Evolutionary conservation across 495 filamentous ascomycete genomes (phyloP), one percentile per base, ranked within the genome.

Genomic region (Penicillium angulare): DNA sequence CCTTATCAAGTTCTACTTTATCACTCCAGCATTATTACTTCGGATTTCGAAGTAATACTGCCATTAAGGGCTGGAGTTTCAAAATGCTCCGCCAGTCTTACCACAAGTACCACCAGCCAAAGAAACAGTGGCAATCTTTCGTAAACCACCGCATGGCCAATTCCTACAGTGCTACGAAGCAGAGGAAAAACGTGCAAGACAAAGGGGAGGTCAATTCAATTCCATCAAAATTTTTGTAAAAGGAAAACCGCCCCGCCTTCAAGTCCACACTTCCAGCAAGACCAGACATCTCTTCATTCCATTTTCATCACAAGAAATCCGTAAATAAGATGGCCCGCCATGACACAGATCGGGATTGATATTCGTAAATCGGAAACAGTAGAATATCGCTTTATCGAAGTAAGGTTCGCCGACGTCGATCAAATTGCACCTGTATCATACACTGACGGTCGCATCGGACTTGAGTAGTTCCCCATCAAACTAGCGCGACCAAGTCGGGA

Each of bases 201-300:
- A 59, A 59, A 61, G 43, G 59, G 52, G 48, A 57, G 49, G 44
- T 59, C 61, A 64, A 63, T 65, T 65, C 56, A 44, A 65, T 61
- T 62, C 62, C 51, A 60, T 65, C 43, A 46, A 63, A 24, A 63
- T 63, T 65, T 62, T 65, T 65, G 51, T 53, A 50, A 50, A 53
- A 59, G 43, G 48, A 47, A 47, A 61, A 55, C 54, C 49, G 43
- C 49, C 47, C 49, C 57, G 47, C 53, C 52, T 20, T 38, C 49
- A 44, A 38, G 33, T 48, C 45, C 45, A 20, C 18, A 22, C 29
- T 31, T 23, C 33, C 26, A 35, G 6, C 23, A 33, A 21, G 44
- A 48, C 26, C 36, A 34, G 31, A 32, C 23, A 32, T 27, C 13
- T 29, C 41, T 44, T 24, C 16, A 43, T 21, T 29, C 41, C 23